Conservation (phyloP, 345 rosid species). For the Barbarea vulgaris region DNA sequence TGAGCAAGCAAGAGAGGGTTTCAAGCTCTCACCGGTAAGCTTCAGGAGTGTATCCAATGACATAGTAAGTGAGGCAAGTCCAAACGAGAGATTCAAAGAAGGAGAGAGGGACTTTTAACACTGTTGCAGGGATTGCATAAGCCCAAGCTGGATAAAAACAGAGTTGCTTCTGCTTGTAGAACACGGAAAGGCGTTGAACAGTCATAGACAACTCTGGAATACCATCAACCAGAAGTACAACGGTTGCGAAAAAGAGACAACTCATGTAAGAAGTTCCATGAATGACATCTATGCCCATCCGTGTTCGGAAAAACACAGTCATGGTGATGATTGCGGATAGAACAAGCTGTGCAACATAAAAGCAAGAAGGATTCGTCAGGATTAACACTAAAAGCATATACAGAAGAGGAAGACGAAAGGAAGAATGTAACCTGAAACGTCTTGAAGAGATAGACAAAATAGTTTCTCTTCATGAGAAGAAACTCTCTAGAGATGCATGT, state of each 20-base stretch:
- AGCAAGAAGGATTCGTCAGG: slow-evolving; percentile 16
- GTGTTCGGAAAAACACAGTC: slow-evolving; percentile 68
- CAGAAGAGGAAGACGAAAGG: slow-evolving; percentile 18
- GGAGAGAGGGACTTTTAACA: slow-evolving; percentile 73
- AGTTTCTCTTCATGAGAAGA: slow-evolving; percentile 89
- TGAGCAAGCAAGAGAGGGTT: slow-evolving; percentile 3
- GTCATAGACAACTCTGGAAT: slow-evolving; percentile 77
- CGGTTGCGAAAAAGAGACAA: slow-evolving; percentile 58
- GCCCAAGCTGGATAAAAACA: slow-evolving; percentile 91
- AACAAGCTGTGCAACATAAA: slow-evolving; percentile 51
- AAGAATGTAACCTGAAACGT: slow-evolving; percentile 42
- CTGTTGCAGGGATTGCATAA: slow-evolving; percentile 78
- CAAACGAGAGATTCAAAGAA: slow-evolving; percentile 61
- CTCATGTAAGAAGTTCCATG: slow-evolving; percentile 77
- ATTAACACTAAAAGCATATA: background rate
- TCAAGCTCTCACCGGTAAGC: slow-evolving; percentile 52
- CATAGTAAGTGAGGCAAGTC: slow-evolving; percentile 73
- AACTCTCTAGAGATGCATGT: slow-evolving; percentile 77
- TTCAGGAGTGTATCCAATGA: slow-evolving; percentile 77
- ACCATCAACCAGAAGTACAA: slow-evolving; percentile 66
- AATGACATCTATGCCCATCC: slow-evolving; percentile 59
- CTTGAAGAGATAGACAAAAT: slow-evolving; percentile 72
- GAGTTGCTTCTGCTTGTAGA: slow-evolving; percentile 89
- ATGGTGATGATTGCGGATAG: slow-evolving; percentile 53
- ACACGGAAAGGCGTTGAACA: slow-evolving; percentile 77